Base-by-base conservation (phyloP, 805 yeast genomes). In the Helenozyma rhizophorensis region DNA sequence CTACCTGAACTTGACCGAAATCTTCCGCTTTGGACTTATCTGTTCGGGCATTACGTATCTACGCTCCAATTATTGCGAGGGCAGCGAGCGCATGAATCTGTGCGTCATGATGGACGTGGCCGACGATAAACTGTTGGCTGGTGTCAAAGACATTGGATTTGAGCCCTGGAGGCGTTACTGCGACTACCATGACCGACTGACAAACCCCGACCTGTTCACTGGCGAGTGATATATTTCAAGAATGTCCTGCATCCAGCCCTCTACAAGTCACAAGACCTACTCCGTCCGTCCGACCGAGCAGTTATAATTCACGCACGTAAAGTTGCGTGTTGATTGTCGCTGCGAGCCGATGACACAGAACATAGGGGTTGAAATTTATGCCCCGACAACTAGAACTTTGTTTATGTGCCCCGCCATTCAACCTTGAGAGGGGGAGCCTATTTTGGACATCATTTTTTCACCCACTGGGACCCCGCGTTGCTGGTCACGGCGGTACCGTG, bases 1-100 rank as follows among this genome's bases (percentile, higher is more conserved):
- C 26, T 74, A 74, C 48, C 66, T 70, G 17, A 73, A 71, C 39
- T 62, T 76, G 43, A 65, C 71, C 6, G 75, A 72, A 33, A 74
- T 76, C 3, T 71, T 76, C 54, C 71, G 66, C 37, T 62, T 70
- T 42, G 83, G 83, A 0, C 63, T 76, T 37, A 70, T 77, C 8
- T 76, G 80, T 40, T 70, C 80, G 6, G 49, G 44, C 9, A 37
- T 47, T 19, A 47, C 49, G 7, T 42, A 40, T 23, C 36, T 45
- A 12, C 50, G 39, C 48, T 53, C 36, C 6, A 50, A 52, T 27
- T 50, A 51, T 34, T 50, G 43, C 23, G 65, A 54, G 16, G 49
- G 50, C 11, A 24, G 40, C 11, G 43, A 40, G 4, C 32, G 34
- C 30, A 55, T 64, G 48, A 50, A 56, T 27, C 51, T 51, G 33